Evolutionary conservation across 441 rosid species (phyloP), one percentile per base, ranked within the genome.

Genomic region (Syzygium malaccense): DNA sequence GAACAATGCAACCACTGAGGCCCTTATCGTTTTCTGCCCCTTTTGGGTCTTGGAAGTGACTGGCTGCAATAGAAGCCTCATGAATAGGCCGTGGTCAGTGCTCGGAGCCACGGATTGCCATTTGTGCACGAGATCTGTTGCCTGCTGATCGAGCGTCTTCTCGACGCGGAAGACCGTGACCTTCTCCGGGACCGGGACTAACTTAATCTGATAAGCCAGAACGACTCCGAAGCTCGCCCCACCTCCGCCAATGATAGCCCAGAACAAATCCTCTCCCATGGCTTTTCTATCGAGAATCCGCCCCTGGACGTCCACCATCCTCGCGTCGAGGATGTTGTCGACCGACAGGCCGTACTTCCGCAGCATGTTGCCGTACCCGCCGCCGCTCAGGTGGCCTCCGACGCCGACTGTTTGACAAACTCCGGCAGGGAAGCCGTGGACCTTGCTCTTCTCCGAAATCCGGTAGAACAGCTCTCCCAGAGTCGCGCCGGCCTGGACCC

Each of bases 261-360:
- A 88, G 18, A 88, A 88, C 33, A 88, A 78, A 56, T 88, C 87
- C 85, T 88, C 87, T 28, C 87, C 89, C 89, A 88, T 88, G 62
- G 55, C 25, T 3, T 56, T 88, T 48, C 89, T 51, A 49, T 88
- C 85, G 6, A 88, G 87, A 58, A 88, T 85, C 87, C 87, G n/a
- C 83, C 89, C 85, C 1, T 54, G 8, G 17, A 53, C 89, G n/a
- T 88, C 89, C 53, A 85, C 89, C 26, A 85, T 85, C 84, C 66
- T 60, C 41, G 89, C 89, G 14, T 88, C 89, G 3, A 88, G 83
- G 30, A 64, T 12, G 83, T 88, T 84, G 68, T 64, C 87, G 30
- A 88, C 87, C 0, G 87, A 62, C 37, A 88, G 64, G 53, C 89
- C 89, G 20, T 88, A 88, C 87, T 88, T 88, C 32, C 85, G 60